Evolutionary conservation across 495 filamentous ascomycete genomes (phyloP).

Genomic region (Penicillium turbatum): DNA sequence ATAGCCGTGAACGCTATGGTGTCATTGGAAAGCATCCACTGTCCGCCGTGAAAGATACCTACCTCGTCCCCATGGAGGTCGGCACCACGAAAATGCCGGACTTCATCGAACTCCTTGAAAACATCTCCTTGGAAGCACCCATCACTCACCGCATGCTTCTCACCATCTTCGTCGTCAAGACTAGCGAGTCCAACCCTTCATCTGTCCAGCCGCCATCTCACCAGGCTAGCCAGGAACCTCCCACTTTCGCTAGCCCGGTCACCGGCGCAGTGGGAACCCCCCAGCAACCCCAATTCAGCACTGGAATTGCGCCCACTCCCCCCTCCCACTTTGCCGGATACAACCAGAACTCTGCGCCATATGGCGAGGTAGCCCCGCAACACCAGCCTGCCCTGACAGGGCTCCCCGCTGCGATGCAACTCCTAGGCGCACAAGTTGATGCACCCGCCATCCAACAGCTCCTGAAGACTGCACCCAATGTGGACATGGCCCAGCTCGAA

Average conservation of each 20-base stretch:
- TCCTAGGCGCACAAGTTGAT: slow-evolving; percentile 55
- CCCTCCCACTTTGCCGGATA: slow-evolving; percentile 19
- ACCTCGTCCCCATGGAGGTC: slow-evolving; percentile 68
- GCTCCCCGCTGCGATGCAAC: slow-evolving; percentile 36
- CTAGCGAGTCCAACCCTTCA: slow-evolving; percentile 37
- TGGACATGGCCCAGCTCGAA: slow-evolving; percentile 58
- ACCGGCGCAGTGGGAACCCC: slow-evolving; percentile 34
- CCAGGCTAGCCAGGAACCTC: slow-evolving; percentile 38
- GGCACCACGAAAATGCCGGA: slow-evolving; percentile 57
- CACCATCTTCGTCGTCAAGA: slow-evolving; percentile 70
- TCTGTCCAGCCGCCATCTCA: slow-evolving; percentile 46
- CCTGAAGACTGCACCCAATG: slow-evolving; percentile 59
- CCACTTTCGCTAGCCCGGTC: slow-evolving; percentile 41
- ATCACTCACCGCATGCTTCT: slow-evolving; percentile 68
- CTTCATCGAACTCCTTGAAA: slow-evolving; percentile 72
- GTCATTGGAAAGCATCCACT: slow-evolving; percentile 68
- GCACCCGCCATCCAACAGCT: slow-evolving; percentile 64
- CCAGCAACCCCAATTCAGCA: slow-evolving; percentile 33
- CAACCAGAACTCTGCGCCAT: slow-evolving; percentile 15
- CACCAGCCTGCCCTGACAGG: slow-evolving; percentile 20
- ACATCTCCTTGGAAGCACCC: slow-evolving; percentile 63
- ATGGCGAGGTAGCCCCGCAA: slow-evolving; percentile 17
- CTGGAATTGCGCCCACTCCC: slow-evolving; percentile 27
- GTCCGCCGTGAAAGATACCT: slow-evolving; percentile 69
- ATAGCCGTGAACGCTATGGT: slow-evolving; percentile 70